Evolutionary conservation across 1,139 yeast genomes (phyloP).

Genomic region (Kodamaea plutei): DNA sequence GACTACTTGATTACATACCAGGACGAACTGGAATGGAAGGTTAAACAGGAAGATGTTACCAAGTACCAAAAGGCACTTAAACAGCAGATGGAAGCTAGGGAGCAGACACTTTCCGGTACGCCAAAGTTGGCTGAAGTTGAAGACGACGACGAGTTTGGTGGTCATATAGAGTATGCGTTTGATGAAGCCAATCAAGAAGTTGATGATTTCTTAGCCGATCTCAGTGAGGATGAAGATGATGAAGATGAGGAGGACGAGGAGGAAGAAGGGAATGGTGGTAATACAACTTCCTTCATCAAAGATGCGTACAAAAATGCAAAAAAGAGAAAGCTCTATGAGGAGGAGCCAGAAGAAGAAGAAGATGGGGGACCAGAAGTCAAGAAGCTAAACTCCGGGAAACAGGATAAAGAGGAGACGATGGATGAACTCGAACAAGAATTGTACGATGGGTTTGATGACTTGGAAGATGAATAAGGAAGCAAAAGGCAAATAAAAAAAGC

Average conservation of each 20-base stretch:
- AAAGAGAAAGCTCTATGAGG: constrained; percentile 21
- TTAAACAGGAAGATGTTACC: constrained; percentile 41
- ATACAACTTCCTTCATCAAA: constrained; percentile 25
- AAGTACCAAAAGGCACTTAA: constrained; percentile 36
- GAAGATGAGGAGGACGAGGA: constrained; percentile 31
- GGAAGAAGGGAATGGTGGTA: constrained; percentile 13
- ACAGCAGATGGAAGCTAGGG: constrained; percentile 14
- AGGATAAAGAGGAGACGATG: constrained; percentile 19
- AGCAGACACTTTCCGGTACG: no score
- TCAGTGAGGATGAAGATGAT: constrained; percentile 47
- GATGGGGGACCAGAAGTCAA: constrained; percentile 4
- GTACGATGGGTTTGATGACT: constrained; percentile 44
- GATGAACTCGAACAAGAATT: constrained; percentile 47
- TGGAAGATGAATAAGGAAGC: constrained; percentile 27
- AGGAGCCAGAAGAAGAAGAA: constrained; percentile 10
- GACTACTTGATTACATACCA: constrained; percentile 52
- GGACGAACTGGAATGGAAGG: constrained; percentile 37
- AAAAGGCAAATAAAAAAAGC: no score
- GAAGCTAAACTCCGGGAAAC: constrained; percentile 3
- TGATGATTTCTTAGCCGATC: constrained; percentile 55
- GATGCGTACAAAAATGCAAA: constrained; percentile 24
- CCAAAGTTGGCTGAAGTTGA: not conserved
- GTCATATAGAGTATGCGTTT: constrained; percentile 34
- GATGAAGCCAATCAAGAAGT: constrained; percentile 58
- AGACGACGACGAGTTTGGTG: constrained; percentile 2